Evolutionary conservation across 2,329 filamentous ascomycete genomes (phyloP), one percentile per base, ranked within the genome.

Genomic region (Phyllosticta citribraziliensis): DNA sequence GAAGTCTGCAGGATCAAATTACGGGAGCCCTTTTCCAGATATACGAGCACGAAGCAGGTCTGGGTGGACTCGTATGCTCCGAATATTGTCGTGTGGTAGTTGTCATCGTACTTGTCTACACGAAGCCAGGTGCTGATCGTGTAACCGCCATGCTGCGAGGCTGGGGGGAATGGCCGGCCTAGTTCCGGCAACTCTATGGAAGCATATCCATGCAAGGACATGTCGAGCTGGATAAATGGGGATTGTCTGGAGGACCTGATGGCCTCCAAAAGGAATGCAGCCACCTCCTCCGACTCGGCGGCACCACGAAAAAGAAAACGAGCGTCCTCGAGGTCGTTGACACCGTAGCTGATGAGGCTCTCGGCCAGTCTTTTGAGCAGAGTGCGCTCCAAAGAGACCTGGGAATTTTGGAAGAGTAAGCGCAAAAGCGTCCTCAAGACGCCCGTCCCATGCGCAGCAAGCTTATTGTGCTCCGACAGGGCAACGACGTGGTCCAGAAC

Each of bases 1-100:
- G 94, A 97, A 8, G 95, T 97, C 75, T 99, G 94, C 5, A 99
- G 79, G 66, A 99, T 99, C 66, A 99, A 88, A 74, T 96, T 94
- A 63, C 84, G 89, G 1, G 91, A 96, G 72, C 97, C 92, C 70
- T 88, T 91, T 72, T 99, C 95, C 50, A 99, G 80, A 70, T 99
- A 99, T 63, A 91, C 87, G 67, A 99, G 84, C 40, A 99, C 77
- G 69, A 99, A 99, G 73, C 94, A 99, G 5, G 89, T 91, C 73
- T 97, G 93, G 5, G 85, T 91, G 3, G 87, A 81, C 74, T 99
- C 94, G 73, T 95, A 97, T 9, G 94, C 90, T 25, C 94, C 94
- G 72, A 99, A 99, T 14, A 99, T 82, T 0, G 94, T 99, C 0
- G 94, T 99, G 72, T 99, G 94, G 17, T 88, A 86, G 54, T 84